These are phyloP conservation scores for Moesziomyces aphidis DNA, from an alignment of 1,284 basidiomycete genomes.

Conservation along the genomic window DNA sequence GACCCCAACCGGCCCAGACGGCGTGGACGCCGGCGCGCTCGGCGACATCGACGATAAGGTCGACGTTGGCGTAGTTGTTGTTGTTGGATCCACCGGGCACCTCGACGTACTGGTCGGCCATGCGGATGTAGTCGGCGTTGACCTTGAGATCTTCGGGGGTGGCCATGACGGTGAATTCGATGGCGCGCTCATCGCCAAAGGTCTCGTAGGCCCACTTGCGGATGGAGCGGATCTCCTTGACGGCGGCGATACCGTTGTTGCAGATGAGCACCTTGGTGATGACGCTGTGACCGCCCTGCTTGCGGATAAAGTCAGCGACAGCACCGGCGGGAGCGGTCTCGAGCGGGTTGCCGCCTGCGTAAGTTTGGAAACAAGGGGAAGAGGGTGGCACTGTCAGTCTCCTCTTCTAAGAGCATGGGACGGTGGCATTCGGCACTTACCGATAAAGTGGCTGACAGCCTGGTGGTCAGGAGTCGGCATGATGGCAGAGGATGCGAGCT, in stretches of 20 bases:
- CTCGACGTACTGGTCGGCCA: constrained; percentile 99
- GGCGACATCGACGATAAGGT: constrained; percentile 97
- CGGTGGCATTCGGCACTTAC: constrained; percentile 26
- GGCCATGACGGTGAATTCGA: constrained; percentile 99
- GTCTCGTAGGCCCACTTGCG: constrained; percentile 99
- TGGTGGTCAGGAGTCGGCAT: constrained; percentile 61
- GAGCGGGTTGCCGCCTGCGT: constrained; percentile 87
- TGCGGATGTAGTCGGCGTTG: constrained; percentile 99
- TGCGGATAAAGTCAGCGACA: constrained; percentile 91
- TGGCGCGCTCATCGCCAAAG: constrained; percentile 92
- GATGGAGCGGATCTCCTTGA: constrained; percentile 98
- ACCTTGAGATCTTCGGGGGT: constrained; percentile 96
- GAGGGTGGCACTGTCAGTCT: constrained; percentile 1
- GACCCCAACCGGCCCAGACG: constrained; percentile 99
- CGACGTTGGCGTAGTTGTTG: constrained; percentile 99
- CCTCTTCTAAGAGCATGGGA: no score
- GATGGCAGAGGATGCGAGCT: neutral
- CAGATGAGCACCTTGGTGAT: constrained; percentile 86
- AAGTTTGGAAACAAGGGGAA: neutral
- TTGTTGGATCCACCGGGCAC: constrained; percentile 98
- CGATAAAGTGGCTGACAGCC: constrained; percentile 62
- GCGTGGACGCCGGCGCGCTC: constrained; percentile 97
- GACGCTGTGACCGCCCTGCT: constrained; percentile 94
- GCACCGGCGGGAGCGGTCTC: constrained; percentile 82
- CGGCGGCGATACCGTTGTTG: constrained; percentile 90